phyloP scores from a whole-genome alignment of 2,329 filamentous ascomycete genomes.

The Diaporthe sp. region DNA sequence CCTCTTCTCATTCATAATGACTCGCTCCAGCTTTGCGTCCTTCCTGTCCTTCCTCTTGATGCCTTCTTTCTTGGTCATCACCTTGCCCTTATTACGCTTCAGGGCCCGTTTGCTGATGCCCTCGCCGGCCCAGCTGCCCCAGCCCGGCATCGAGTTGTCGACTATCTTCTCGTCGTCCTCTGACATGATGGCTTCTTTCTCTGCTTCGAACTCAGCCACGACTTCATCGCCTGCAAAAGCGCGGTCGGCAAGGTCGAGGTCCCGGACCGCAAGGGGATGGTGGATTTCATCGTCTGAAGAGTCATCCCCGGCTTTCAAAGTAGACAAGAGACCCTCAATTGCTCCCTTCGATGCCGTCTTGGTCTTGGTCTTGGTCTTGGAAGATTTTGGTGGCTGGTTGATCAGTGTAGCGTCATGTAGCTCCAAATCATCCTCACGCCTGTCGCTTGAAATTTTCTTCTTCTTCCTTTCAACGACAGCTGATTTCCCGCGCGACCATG shows the following conservation, averaged over 20 bases:
- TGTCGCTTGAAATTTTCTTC: slow-evolving; percentile 44
- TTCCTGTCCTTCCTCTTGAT: slow-evolving; percentile 83
- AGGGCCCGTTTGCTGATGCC: slow-evolving; percentile 81
- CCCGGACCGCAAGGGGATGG: slow-evolving; percentile 70
- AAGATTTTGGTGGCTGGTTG: slow-evolving; percentile 39
- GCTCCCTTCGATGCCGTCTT: slow-evolving; percentile 38
- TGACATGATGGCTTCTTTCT: slow-evolving; percentile 79
- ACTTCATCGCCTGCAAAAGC: slow-evolving; percentile 93
- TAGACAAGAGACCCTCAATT: slow-evolving; percentile 38
- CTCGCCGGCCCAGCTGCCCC: slow-evolving; percentile 92
- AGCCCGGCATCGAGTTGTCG: slow-evolving; percentile 90
- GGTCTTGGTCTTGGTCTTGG: slow-evolving; percentile 43
- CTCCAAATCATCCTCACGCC: slow-evolving; percentile 56
- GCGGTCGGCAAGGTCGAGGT: slow-evolving; percentile 79
- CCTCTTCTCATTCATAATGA: slow-evolving; percentile 93
- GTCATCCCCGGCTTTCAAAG: slow-evolving; percentile 46
- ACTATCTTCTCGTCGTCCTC: slow-evolving; percentile 88
- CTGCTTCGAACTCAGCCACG: slow-evolving; percentile 81
- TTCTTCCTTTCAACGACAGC: slow-evolving; percentile 52
- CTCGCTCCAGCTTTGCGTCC: slow-evolving; percentile 84
- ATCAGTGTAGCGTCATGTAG: slow-evolving; percentile 50
- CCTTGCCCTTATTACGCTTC: slow-evolving; percentile 73
- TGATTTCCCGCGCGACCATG: slow-evolving; percentile 55
- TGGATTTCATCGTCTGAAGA: slow-evolving; percentile 63
- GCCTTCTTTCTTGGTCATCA: slow-evolving; percentile 74